phyloP scores from a whole-genome alignment of 192 early-diverging fungal genomes.

The Coemansia erecta region DNA sequence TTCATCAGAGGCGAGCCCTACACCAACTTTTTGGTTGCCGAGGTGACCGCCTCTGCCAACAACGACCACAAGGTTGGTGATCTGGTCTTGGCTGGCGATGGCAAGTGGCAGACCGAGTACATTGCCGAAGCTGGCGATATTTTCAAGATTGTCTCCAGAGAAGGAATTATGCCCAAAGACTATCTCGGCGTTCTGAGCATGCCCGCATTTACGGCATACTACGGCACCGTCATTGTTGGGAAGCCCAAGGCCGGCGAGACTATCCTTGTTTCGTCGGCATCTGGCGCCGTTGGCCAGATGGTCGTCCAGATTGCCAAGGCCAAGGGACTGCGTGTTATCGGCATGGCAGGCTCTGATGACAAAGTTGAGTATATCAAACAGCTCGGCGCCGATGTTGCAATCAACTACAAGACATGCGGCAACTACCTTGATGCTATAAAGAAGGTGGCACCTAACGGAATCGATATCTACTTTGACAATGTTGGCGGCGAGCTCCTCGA shows the following conservation, averaged over 20 bases:
- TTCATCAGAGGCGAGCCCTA: slow-evolving; percentile 63
- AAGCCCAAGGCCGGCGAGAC: slow-evolving; percentile 82
- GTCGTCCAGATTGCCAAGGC: slow-evolving; percentile 82
- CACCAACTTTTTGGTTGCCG: slow-evolving; percentile 56
- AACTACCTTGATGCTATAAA: slow-evolving; percentile 52
- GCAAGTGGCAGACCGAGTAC: slow-evolving; percentile 57
- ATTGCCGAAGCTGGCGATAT: slow-evolving; percentile 59
- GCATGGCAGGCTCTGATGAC: slow-evolving; percentile 78
- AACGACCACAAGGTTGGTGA: slow-evolving; percentile 64
- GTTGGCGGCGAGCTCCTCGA: slow-evolving; percentile 84
- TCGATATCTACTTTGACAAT: slow-evolving; percentile 88
- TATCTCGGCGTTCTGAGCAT: slow-evolving; percentile 68
- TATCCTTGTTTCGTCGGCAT: slow-evolving; percentile 77
- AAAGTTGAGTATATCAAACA: slow-evolving; percentile 76
- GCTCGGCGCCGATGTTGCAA: slow-evolving; percentile 76
- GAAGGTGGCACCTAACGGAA: slow-evolving; percentile 69
- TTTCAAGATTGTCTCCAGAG: slow-evolving; percentile 7
- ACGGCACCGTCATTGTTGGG: slow-evolving; percentile 60
- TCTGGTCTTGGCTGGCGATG: slow-evolving; percentile 75
- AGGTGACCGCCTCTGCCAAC: slow-evolving; percentile 64
- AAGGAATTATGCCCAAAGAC: slow-evolving; percentile 10
- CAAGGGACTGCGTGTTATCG: slow-evolving; percentile 76
- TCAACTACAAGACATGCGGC: slow-evolving; percentile 89
- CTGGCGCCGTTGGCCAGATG: slow-evolving; percentile 76
- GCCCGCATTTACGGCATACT: slow-evolving; percentile 79